A percentile compares a stretch with the other conserved stretches of the same genome.
Conservation (phyloP, 345 rosid species). For the Sonneratia alba region DNA sequence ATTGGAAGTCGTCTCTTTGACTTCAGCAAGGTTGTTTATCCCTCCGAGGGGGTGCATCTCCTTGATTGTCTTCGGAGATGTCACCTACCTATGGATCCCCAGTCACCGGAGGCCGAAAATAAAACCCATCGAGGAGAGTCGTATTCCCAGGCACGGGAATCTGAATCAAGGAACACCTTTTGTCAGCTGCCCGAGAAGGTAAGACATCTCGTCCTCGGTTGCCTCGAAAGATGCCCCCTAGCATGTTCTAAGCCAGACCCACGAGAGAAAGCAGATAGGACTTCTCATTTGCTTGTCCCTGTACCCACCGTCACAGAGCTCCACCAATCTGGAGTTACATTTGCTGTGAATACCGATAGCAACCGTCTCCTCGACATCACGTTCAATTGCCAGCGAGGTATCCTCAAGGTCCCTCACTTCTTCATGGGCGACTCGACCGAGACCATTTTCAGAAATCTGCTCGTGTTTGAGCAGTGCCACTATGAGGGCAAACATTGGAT, state of each 20-base stretch:
- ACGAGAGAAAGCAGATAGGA: too few relatives aligned
- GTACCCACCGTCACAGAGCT: neutral
- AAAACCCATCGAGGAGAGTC: too few relatives aligned
- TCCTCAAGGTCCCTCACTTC: conserved; percentile 8
- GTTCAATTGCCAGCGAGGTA: conserved; percentile 7
- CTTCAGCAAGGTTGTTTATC: neutral
- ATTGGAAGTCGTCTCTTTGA: neutral
- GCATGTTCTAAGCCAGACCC: too few relatives aligned
- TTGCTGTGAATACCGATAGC: neutral
- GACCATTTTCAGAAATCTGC: conserved; percentile 6
- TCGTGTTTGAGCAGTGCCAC: conserved; percentile 15
- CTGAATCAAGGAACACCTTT: too few relatives aligned
- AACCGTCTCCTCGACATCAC: conserved; percentile 4
- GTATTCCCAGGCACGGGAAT: too few relatives aligned
- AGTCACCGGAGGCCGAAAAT: too few relatives aligned
- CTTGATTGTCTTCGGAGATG: neutral
- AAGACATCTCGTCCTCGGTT: too few relatives aligned
- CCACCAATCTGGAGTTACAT: neutral
- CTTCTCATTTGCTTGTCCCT: too few relatives aligned
- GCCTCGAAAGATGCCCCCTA: too few relatives aligned
- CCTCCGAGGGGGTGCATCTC: neutral
- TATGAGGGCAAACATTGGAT: rapidly evolving
- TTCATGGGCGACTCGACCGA: neutral
- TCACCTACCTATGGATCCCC: neutral
- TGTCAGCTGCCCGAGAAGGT: too few relatives aligned